phyloP scores from a whole-genome alignment of 164 flowering plant genomes.

The Annona cherimola region DNA sequence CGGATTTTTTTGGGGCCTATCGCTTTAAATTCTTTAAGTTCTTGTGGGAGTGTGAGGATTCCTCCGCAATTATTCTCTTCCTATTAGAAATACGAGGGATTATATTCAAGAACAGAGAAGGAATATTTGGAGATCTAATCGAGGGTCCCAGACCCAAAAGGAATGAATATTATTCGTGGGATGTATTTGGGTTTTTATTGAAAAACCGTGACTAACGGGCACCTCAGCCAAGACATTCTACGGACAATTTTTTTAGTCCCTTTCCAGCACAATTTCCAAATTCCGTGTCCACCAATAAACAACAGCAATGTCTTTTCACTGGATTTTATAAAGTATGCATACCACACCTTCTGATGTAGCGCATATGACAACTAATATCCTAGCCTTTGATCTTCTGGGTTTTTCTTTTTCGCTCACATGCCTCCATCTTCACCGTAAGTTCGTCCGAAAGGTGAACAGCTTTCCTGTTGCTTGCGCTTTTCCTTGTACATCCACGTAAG shows the following conservation, averaged over 20 bases:
- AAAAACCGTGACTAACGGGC: background rate
- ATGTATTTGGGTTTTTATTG: background rate
- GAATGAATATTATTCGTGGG: background rate
- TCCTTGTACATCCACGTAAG: background rate
- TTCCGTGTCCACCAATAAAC: background rate
- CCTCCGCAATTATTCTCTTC: background rate
- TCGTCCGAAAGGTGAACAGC: background rate
- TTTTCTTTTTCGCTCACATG: background rate
- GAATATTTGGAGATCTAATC: background rate
- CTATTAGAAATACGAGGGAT: background rate
- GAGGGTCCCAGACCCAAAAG: background rate
- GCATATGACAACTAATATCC: background rate
- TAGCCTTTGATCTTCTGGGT: background rate
- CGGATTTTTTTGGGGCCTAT: background rate
- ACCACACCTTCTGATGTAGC: background rate
- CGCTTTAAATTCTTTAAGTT: background rate
- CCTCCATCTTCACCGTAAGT: background rate
- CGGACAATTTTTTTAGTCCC: background rate
- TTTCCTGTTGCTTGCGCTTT: background rate
- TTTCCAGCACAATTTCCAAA: background rate
- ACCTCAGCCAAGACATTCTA: background rate
- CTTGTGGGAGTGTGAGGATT: background rate
- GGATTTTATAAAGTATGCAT: too few relatives aligned
- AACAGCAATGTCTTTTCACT: background rate
- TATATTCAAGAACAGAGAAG: background rate